Percentiles rank a stretch among this genome's conserved stretches.
Conservation (phyloP, 176 grass and related monocot genomes). For the Pontederia paniculata region DNA sequence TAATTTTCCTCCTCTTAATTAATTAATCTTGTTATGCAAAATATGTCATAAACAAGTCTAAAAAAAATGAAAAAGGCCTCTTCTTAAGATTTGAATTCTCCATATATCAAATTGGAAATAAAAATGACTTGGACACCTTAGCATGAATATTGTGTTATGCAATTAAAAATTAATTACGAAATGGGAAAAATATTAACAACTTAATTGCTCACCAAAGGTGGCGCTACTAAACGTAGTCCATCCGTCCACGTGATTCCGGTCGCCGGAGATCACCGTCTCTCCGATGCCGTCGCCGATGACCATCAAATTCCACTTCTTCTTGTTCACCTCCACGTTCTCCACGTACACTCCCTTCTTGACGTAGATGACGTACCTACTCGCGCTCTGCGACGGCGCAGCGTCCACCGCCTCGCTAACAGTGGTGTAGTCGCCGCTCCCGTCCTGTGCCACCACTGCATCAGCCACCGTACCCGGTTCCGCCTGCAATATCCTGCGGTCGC, state of each 20-base stretch:
- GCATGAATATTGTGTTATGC: background rate
- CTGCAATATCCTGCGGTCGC: conserved; percentile 1
- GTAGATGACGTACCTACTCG: conserved; percentile 8
- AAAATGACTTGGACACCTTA: too few species aligned
- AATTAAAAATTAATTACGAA: background rate
- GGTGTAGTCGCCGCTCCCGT: conserved; percentile 8
- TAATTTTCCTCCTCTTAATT: too few species aligned
- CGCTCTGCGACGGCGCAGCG: background rate
- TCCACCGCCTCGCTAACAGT: background rate
- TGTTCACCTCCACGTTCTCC: conserved; percentile 11
- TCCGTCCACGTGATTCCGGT: background rate
- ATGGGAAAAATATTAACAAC: background rate
- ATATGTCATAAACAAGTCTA: too few species aligned
- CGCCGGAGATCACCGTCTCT: conserved; percentile 3
- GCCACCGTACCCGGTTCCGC: background rate
- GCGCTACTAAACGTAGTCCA: conserved; percentile 12
- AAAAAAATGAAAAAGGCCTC: too few species aligned
- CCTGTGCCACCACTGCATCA: conserved; percentile 9
- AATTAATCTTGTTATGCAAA: too few species aligned
- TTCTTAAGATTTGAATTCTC: too few species aligned
- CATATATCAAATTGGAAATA: too few species aligned
- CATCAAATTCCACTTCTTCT: conserved; percentile 14
- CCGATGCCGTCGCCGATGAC: conserved; percentile 7
- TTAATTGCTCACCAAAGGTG: conserved; percentile 5
- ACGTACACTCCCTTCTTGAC: conserved; percentile 10